Percentiles rank a stretch among this genome's conserved stretches.
These are phyloP conservation scores for Rhizopus arrhizus DNA, from an alignment of 371 early-diverging fungal species.

Conservation along the genomic window DNA sequence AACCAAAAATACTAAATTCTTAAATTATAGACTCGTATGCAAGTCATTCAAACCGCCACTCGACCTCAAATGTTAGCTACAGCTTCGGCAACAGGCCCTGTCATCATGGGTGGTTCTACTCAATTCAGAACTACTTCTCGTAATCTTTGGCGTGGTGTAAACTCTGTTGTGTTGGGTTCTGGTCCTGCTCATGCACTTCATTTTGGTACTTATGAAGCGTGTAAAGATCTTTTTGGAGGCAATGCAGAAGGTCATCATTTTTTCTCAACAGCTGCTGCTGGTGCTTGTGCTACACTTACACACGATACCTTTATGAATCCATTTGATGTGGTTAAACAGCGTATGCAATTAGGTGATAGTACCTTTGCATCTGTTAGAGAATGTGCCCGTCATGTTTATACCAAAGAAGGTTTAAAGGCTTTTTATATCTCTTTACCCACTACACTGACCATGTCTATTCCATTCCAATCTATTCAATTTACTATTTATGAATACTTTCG, in stretches of 20 bases:
- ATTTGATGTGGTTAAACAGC: constrained; percentile 92
- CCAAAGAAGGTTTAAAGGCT: constrained; percentile 78
- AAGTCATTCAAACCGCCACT: constrained; percentile 58
- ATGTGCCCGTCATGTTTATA: constrained; percentile 67
- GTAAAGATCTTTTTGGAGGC: constrained; percentile 72
- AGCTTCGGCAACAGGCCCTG: constrained; percentile 1
- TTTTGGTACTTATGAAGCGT: constrained; percentile 89
- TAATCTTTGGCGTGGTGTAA: constrained; percentile 88
- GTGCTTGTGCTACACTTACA: constrained; percentile 83
- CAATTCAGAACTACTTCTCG: constrained; percentile 24
- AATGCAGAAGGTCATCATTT: constrained; percentile 57
- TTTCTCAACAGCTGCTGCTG: constrained; percentile 73
- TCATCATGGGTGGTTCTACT: background rate
- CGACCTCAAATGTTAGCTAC: constrained; percentile 17
- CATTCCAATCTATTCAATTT: constrained; percentile 91
- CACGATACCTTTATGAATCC: constrained; percentile 90
- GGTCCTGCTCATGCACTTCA: constrained; percentile 95
- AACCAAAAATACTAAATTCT: constrained; percentile 7
- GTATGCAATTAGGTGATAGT: constrained; percentile 84
- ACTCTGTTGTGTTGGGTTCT: constrained; percentile 85
- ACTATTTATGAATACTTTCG: constrained; percentile 85
- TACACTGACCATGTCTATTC: constrained; percentile 86
- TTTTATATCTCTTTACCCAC: constrained; percentile 93
- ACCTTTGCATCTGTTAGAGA: constrained; percentile 62
- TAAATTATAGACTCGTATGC: constrained; percentile 82